Conservation (phyloP, 306 rosid species). For the Crotalaria pallida region DNA sequence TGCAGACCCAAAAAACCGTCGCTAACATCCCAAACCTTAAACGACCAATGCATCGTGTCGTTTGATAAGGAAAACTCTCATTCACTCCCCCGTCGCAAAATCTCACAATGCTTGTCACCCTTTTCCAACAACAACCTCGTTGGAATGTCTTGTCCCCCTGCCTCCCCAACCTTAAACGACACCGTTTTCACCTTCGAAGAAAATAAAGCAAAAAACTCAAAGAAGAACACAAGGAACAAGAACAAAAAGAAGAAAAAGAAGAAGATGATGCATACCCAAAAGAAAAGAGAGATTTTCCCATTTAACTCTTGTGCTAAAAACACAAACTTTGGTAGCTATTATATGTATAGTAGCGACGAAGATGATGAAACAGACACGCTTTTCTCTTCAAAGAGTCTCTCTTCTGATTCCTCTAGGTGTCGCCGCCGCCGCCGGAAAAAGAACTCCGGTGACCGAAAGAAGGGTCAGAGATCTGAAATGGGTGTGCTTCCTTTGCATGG, state of each 20-base stretch:
- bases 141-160: conserved; percentile 36
- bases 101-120: conserved; percentile 39
- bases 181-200: conserved; percentile 8
- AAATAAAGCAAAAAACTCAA: neutral
- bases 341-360: conserved; percentile 81
- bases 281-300: conserved; percentile 38
- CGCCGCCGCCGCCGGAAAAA: conserved; percentile 36
- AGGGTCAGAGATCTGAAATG: conserved; percentile 34
- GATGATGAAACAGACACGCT: conserved; percentile 75
- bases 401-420: conserved; percentile 69
- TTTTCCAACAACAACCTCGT: conserved; percentile 12
- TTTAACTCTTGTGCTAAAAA: conserved; percentile 49
- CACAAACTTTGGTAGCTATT: conserved; percentile 40
- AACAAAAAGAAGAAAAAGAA: conserved; percentile 35
- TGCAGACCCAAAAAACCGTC: conserved; percentile 37
- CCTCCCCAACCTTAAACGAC: conserved; percentile 41
- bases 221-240: conserved; percentile 5
- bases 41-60: conserved; percentile 25
- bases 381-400: conserved; percentile 65
- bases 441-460: conserved; percentile 6
- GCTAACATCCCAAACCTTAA: conserved; percentile 12
- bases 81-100: conserved; percentile 42
- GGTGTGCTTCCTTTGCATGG: conserved; percentile 56
- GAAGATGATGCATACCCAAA: conserved; percentile 30
- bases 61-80: no score